These are phyloP conservation scores for Fusarium sp. DNA, from an alignment of 2,329 filamentous ascomycete genomes.

Conservation along the genomic window DNA sequence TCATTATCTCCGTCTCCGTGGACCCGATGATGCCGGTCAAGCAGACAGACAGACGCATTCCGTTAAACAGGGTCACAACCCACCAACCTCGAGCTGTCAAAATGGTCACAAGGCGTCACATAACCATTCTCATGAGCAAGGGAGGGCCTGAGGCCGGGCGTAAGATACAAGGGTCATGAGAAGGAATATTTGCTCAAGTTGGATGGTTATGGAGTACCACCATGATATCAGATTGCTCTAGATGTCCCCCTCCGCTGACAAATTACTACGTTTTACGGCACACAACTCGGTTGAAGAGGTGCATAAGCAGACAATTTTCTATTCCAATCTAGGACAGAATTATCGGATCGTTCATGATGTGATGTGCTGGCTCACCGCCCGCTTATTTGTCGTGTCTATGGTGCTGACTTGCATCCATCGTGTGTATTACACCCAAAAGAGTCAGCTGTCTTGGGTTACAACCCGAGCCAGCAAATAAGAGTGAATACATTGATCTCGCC, in stretches of 20 bases:
- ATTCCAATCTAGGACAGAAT: neutral
- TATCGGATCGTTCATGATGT: neutral
- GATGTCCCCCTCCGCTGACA: neutral
- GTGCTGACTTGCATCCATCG: conserved; percentile 1
- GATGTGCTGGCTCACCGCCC: neutral
- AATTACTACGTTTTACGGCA: neutral
- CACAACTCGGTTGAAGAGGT: neutral
- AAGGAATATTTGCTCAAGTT: neutral
- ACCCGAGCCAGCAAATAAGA: neutral
- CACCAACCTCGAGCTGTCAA: neutral
- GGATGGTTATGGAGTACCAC: neutral
- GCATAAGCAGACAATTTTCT: neutral
- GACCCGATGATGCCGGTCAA: conserved; percentile 16
- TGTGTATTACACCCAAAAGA: neutral
- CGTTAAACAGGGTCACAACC: neutral
- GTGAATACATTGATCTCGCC: neutral
- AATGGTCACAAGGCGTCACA: conserved; percentile 15
- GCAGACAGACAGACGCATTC: neutral
- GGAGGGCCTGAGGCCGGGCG: neutral
- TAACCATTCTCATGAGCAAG: neutral
- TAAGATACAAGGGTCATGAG: conserved; percentile 5
- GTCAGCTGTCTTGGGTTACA: neutral
- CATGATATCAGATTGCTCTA: neutral
- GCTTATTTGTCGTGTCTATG: neutral
- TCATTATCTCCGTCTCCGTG: conserved; percentile 11